Conservation (phyloP, 352 stramenopile species). For the Globisporangium acanthophoron region DNA sequence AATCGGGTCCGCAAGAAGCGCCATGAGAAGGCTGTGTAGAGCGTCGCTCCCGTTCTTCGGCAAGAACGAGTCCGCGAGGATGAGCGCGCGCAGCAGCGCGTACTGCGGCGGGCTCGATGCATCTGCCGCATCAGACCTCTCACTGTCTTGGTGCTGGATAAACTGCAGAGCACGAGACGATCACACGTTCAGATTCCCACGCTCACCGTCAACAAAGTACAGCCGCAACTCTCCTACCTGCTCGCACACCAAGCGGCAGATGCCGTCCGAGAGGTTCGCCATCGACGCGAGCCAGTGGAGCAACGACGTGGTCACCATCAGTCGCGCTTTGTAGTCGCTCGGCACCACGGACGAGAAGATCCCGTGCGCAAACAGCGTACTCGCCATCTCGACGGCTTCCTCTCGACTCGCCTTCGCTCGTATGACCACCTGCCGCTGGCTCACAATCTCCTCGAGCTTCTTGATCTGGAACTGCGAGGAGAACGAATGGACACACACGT, state of each 20-base stretch:
- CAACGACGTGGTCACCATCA: conserved; percentile 60
- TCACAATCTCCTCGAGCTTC: conserved; percentile 71
- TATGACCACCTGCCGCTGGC: conserved; percentile 70
- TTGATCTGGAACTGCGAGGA: conserved; percentile 67
- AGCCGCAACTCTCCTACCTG: conserved; percentile 21
- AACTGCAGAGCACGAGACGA: not conserved
- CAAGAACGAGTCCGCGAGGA: conserved; percentile 81
- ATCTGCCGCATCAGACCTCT: conserved; percentile 16
- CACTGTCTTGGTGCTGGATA: conserved; percentile 10
- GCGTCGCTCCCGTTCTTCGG: conserved; percentile 70
- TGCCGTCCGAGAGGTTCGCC: conserved; percentile 71
- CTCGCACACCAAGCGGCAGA: conserved; percentile 83
- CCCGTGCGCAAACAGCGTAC: conserved; percentile 55
- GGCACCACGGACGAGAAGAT: conserved; percentile 80
- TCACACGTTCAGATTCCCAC: not conserved
- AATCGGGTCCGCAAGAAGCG: conserved; percentile 92
- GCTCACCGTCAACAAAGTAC: not conserved
- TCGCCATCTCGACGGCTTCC: conserved; percentile 69
- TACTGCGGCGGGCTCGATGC: conserved; percentile 20
- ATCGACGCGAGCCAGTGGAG: conserved; percentile 78
- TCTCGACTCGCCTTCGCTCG: conserved; percentile 57
- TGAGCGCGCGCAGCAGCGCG: conserved; percentile 64
- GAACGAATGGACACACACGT: not conserved
- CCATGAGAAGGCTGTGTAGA: conserved; percentile 93
- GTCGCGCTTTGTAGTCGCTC: conserved; percentile 67